Percentiles rank a stretch among this genome's conserved stretches.
Conservation (phyloP, 192 early-diverging fungal genomes). For the Backusella psychrophila region DNA sequence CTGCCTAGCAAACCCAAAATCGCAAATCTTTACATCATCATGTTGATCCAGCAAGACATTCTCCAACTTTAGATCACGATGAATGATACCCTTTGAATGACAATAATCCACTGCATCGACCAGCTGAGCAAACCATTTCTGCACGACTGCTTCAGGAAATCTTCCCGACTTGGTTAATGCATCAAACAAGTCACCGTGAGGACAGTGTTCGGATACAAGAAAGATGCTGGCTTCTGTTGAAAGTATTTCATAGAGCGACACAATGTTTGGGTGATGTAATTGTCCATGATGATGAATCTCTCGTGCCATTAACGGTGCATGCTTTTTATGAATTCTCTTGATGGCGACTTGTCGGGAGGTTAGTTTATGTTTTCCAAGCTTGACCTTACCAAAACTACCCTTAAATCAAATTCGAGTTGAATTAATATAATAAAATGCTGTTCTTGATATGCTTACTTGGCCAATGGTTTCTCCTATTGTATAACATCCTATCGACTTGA, state of each 20-base stretch:
- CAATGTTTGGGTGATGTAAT: conserved; percentile 77
- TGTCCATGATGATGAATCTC: conserved; percentile 66
- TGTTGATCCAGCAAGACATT: conserved; percentile 57
- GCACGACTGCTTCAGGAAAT: conserved; percentile 36
- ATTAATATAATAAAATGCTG: background rate
- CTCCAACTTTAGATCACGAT: conserved; percentile 59
- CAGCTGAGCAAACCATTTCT: conserved; percentile 51
- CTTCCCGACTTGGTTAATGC: conserved; percentile 40
- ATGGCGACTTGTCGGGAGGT: conserved; percentile 61
- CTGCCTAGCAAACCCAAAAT: conserved; percentile 72
- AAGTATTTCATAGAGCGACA: conserved; percentile 74
- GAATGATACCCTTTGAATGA: conserved; percentile 50
- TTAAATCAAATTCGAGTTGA: background rate
- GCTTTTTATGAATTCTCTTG: conserved; percentile 58
- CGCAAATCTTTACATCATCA: conserved; percentile 59
- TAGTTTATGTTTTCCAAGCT: conserved; percentile 54
- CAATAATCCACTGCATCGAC: conserved; percentile 48
- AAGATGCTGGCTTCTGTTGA: conserved; percentile 72
- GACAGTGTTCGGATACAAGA: conserved; percentile 76
- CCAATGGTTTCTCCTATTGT: conserved; percentile 52
- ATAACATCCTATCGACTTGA: conserved; percentile 54
- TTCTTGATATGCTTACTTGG: conserved; percentile 27
- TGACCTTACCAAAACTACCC: conserved; percentile 68
- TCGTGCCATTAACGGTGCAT: conserved; percentile 54
- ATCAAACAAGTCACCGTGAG: conserved; percentile 65